phyloP scores from a whole-genome alignment of 306 rosid species.

The Dryas drummondii region DNA sequence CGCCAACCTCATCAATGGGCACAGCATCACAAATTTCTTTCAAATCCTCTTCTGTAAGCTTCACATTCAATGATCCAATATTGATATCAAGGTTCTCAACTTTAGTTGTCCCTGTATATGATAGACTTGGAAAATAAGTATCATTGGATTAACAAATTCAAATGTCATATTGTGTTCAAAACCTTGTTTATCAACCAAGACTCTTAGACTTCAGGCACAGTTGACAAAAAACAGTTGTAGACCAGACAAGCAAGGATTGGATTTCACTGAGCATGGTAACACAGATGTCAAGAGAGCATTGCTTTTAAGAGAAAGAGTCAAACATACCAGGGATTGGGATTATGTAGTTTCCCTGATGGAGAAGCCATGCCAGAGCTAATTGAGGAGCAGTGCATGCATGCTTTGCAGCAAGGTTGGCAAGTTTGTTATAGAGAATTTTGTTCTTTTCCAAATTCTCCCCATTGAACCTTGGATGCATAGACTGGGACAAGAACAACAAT shows the following conservation, averaged over 20 bases:
- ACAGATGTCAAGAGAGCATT: neutral
- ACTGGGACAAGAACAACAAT: slow-evolving; percentile 31
- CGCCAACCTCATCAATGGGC: slow-evolving; percentile 52
- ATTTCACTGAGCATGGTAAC: neutral
- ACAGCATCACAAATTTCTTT: slow-evolving; percentile 59
- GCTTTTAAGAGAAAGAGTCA: neutral
- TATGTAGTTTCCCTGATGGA: slow-evolving; percentile 61
- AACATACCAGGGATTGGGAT: slow-evolving; percentile 69
- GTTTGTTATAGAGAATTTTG: slow-evolving; percentile 42
- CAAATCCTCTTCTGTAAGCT: slow-evolving; percentile 57
- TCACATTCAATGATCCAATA: slow-evolving; percentile 50
- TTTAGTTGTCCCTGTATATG: slow-evolving; percentile 56
- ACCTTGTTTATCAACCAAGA: neutral
- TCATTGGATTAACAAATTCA: neutral
- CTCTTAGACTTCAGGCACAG: too few relatives aligned
- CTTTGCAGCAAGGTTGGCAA: slow-evolving; percentile 48
- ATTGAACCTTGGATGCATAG: slow-evolving; percentile 60
- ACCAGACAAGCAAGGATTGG: too few relatives aligned
- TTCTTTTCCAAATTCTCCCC: slow-evolving; percentile 69
- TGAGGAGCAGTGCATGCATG: slow-evolving; percentile 62
- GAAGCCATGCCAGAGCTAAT: slow-evolving; percentile 72
- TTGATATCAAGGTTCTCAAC: slow-evolving; percentile 59
- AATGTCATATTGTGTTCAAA: neutral
- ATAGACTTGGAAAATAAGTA: neutral
- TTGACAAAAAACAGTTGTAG: too few relatives aligned